A percentile compares a stretch with the other conserved stretches of the same genome.
phyloP scores from a whole-genome alignment of 2,329 filamentous ascomycete genomes.

The Ophiostoma ips region DNA sequence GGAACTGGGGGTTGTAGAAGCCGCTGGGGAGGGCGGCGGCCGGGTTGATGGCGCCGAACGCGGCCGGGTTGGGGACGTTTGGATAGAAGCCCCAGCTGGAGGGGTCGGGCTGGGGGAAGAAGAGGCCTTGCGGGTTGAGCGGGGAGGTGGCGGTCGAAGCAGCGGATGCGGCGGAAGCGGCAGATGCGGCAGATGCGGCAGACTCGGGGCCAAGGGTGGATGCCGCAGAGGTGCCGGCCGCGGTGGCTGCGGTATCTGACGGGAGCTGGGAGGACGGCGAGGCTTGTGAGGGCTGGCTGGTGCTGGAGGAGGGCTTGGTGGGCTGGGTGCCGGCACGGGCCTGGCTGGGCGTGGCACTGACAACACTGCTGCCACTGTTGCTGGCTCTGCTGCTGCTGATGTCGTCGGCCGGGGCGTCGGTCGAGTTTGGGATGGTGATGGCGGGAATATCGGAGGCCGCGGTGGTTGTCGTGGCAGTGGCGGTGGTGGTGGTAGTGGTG shows the following conservation, averaged over 20 bases:
- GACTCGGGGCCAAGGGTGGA: too few relatives aligned
- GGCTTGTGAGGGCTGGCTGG: not conserved
- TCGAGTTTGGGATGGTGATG: not conserved
- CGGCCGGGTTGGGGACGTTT: conserved; percentile 29
- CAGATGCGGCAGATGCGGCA: conserved; percentile 11
- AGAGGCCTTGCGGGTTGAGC: conserved; percentile 1
- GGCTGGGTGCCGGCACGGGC: not conserved
- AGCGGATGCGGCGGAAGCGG: conserved; percentile 12
- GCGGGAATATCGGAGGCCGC: not conserved
- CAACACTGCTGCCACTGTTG: conserved; percentile 5
- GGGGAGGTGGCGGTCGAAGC: conserved; percentile 1
- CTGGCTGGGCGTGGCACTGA: not conserved
- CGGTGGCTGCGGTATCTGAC: not conserved
- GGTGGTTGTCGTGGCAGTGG: not conserved
- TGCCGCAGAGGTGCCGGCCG: conserved; percentile 11
- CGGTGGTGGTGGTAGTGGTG: not conserved
- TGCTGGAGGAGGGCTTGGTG: not conserved
- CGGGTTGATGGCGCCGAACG: conserved; percentile 22
- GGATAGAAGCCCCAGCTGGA: conserved; percentile 34
- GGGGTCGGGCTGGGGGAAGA: conserved; percentile 17
- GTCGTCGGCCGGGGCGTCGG: conserved; percentile 1
- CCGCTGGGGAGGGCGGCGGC: conserved; percentile 21
- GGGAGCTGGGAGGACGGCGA: not conserved
- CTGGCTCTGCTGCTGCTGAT: not conserved
- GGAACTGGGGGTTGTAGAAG: conserved; percentile 14